A percentile compares a stretch with the other conserved stretches of the same genome.
Evolutionary conservation across 371 early-diverging fungal species (phyloP).

Genomic region (Apophysomyces trapeziformis): DNA sequence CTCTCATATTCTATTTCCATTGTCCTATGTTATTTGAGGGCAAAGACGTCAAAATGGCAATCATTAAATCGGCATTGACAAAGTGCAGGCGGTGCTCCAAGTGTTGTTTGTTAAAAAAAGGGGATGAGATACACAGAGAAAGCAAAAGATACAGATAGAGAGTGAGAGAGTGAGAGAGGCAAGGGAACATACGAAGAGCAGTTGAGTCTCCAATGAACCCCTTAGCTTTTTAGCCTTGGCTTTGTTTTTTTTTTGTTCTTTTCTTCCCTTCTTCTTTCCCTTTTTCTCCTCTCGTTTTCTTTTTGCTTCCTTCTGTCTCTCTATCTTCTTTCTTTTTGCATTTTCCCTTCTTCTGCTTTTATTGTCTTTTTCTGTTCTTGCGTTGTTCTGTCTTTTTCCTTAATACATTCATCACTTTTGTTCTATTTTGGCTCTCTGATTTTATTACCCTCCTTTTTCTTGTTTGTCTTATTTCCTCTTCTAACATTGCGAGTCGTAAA

Average conservation of each 20-base stretch:
- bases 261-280: conserved; percentile 10
- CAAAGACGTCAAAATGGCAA: conserved; percentile 3
- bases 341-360: conserved; percentile 8
- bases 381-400: conserved; percentile 8
- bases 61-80: background rate
- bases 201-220: conserved; percentile 27
- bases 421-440: background rate
- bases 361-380: conserved; percentile 11
- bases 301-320: conserved; percentile 15
- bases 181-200: conserved; percentile 13
- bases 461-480: conserved; percentile 2
- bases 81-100: background rate
- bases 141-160: background rate
- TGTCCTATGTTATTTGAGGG: background rate
- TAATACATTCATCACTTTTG: background rate
- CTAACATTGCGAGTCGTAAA: background rate
- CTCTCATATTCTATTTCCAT: background rate
- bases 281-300: conserved; percentile 13
- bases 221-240: background rate
- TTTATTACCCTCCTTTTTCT: conserved; percentile 8
- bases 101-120: background rate
- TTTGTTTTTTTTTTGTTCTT: conserved; percentile 12
- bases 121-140: background rate
- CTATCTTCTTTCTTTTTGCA: conserved; percentile 14
- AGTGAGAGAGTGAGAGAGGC: conserved; percentile 2